Percentiles rank a stretch among this genome's conserved stretches.
Evolutionary conservation across 345 rosid genomes (phyloP).

Genomic region (Geranium brycei): DNA sequence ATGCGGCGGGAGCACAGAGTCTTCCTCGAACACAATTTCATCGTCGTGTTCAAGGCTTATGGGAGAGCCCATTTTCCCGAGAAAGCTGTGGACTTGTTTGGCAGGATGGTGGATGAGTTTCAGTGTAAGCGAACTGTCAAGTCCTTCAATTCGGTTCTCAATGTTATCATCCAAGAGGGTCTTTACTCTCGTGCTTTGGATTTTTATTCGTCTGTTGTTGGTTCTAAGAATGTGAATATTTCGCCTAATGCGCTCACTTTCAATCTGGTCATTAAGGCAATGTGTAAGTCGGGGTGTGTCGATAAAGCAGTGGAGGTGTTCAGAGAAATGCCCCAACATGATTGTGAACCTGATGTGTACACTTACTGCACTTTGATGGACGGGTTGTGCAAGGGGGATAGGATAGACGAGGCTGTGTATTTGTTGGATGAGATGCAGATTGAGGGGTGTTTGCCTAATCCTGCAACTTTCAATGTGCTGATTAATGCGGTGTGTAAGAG

Average conservation of each 20-base stretch:
- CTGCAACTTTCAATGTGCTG: slow-evolving; percentile 58
- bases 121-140: slow-evolving; percentile 57
- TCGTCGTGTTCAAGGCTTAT: slow-evolving; percentile 55
- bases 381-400: slow-evolving; percentile 72
- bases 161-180: slow-evolving; percentile 51
- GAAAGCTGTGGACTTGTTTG: slow-evolving; percentile 54
- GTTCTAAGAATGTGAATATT: slow-evolving; percentile 31
- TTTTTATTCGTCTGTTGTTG: slow-evolving; percentile 43
- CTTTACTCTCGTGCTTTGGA: slow-evolving; percentile 45
- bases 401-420: slow-evolving; percentile 73
- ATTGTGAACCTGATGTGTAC: slow-evolving; percentile 58
- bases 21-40: slow-evolving; percentile 42
- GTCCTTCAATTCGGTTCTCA: slow-evolving; percentile 82
- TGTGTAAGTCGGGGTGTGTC: slow-evolving; percentile 61
- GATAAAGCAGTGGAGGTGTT: slow-evolving; percentile 59
- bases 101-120: slow-evolving; percentile 48
- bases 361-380: slow-evolving; percentile 86
- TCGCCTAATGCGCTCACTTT: slow-evolving; percentile 54
- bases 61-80: slow-evolving; percentile 56
- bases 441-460: slow-evolving; percentile 67
- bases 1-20: slow-evolving; percentile 52
- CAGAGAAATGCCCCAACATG: slow-evolving; percentile 49
- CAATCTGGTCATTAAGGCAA: slow-evolving; percentile 59
- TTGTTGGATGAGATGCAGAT: slow-evolving; percentile 89
- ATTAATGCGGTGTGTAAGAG: slow-evolving; percentile 73